These are phyloP conservation scores for Bipolaris oryzae DNA, from an alignment of 2,329 filamentous ascomycete genomes.

Conservation along the genomic window DNA sequence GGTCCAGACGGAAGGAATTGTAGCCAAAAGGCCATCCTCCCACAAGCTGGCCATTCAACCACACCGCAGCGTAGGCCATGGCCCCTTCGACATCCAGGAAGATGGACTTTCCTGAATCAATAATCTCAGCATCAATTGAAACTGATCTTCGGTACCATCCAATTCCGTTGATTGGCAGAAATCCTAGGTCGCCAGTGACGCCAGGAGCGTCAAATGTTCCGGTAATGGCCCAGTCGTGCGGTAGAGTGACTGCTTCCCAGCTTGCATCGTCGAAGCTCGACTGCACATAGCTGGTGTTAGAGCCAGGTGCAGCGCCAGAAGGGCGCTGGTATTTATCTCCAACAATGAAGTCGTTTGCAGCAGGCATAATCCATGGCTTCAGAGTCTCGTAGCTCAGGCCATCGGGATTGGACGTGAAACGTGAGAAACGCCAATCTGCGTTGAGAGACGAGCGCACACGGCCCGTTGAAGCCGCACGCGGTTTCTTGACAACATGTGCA, in stretches of 20 bases:
- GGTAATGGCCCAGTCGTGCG: conserved; percentile 59
- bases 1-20: conserved; percentile 58
- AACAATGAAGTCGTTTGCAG: conserved; percentile 51
- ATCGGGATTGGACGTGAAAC: conserved; percentile 48
- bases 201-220: conserved; percentile 51
- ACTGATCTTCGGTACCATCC: conserved; percentile 60
- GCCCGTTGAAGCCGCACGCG: conserved; percentile 5
- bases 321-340: conserved; percentile 45
- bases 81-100: conserved; percentile 60
- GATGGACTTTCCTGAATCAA: conserved; percentile 48
- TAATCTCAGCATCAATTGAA: conserved; percentile 25
- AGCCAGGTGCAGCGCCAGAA: conserved; percentile 32
- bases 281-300: conserved; percentile 44
- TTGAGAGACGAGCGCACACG: conserved; percentile 46
- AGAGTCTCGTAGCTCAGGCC: conserved; percentile 46
- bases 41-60: conserved; percentile 58
- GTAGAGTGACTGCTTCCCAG: conserved; percentile 53
- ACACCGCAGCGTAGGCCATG: conserved; percentile 60
- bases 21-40: conserved; percentile 61
- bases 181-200: conserved; percentile 49
- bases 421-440: conserved; percentile 49
- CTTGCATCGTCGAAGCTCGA: conserved; percentile 48
- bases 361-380: conserved; percentile 53
- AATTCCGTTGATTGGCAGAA: conserved; percentile 59
- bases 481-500: conserved; percentile 13